Percentiles rank a stretch among this genome's conserved stretches.
These are phyloP conservation scores for Syzygium aromaticum DNA, from an alignment of 345 rosid genomes.

Conservation along the genomic window DNA sequence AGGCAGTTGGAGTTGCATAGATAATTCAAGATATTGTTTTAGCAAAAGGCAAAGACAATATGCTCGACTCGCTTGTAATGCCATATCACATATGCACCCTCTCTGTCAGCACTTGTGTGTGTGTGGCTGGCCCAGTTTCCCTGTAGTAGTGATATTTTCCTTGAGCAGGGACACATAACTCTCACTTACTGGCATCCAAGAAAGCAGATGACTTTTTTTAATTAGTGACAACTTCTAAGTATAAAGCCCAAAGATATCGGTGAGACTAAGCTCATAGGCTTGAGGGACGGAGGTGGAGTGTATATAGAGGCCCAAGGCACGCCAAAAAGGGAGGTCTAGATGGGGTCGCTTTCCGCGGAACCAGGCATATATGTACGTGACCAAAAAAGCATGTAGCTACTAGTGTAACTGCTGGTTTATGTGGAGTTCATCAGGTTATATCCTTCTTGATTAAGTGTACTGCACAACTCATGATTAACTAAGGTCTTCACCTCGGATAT, in stretches of 20 bases:
- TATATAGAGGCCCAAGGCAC: not conserved
- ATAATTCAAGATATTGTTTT: not conserved
- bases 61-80: not conserved
- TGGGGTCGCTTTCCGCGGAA: not conserved
- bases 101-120: not conserved
- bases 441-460: not conserved
- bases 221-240: not conserved
- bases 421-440: not conserved
- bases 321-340: not conserved
- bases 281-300: not conserved
- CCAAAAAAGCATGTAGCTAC: not conserved
- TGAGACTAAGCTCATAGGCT: not conserved
- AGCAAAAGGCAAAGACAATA: not conserved
- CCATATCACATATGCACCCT: not conserved
- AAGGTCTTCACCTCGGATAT: not conserved
- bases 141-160: not conserved
- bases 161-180: not conserved
- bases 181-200: not conserved
- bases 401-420: not conserved
- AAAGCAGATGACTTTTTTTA: not conserved
- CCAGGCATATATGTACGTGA: not conserved
- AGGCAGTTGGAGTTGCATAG: not conserved
- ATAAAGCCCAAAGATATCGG: not conserved
- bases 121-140: not conserved
- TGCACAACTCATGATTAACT: not conserved